Base-by-base conservation (phyloP, 1,284 basidiomycete species). In the Tetrapyrgos nigripes region DNA sequence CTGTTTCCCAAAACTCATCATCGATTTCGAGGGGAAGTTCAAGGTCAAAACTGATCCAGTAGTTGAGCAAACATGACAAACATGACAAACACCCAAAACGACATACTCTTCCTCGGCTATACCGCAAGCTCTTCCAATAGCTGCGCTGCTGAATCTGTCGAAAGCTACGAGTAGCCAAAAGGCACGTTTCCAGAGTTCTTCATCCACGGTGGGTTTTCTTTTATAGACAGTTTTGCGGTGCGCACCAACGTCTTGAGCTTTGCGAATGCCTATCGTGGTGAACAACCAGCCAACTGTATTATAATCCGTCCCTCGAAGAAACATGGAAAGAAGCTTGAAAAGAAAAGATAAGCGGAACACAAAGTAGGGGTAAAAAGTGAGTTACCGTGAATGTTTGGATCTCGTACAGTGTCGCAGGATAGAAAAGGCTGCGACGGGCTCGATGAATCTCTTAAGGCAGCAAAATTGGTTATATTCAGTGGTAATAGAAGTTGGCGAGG, bases 1-100 rank as follows among this genome's bases (percentile, higher is more conserved):
- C 78, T 53, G 76, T 69, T 65, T 86, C 84, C 92, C 91, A 94
- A 66, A 87, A 93, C 62, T 94, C 91, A 68, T 97, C 95, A 63
- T 95, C 91, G 5, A 96, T 88, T 68, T 93, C 91, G 8, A 92
- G 75, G 1, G 93, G 92, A 50, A 90, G 79, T 37, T 92, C 91
- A 24, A 90, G 76, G 70, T 96, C 93, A 69, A 91, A 89, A 70
- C 90, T 91, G 66, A n/a, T n/a, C n/a, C n/a, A n/a, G n/a, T n/a
- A n/a, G n/a, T n/a, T n/a, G n/a, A n/a, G 3, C 48, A 28, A 49
- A 50, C 37, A 26, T 23, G 65, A 21, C 60, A 62, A 45, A 28
- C 43, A 46, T 56, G 40, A 29, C 51, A 62, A 50, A 49, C 56
- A 40, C 44, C 37, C 17, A 45, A 21, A 1, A 35, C 10, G 40